Evolutionary conservation across 768 basidiomycete genomes (phyloP).

Genomic region (Tephrocybe sp.): DNA sequence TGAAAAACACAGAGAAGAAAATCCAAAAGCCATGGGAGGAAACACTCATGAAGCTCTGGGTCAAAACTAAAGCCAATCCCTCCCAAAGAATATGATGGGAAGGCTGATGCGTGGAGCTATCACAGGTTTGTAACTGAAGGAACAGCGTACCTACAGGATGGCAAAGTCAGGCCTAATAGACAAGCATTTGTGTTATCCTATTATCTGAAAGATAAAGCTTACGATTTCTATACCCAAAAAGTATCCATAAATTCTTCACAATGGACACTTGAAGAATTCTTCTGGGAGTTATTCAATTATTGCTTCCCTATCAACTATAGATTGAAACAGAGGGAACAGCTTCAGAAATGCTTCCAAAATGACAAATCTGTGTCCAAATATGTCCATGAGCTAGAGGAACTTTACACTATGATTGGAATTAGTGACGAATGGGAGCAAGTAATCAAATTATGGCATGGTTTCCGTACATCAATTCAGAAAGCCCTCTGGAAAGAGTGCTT

Average conservation of each 20-base stretch:
- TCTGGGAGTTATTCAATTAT: background rate
- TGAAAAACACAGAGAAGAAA: no score
- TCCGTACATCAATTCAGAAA: background rate
- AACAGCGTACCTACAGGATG: slow-evolving; percentile 18
- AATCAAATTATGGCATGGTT: slow-evolving; percentile 26
- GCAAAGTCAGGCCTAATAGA: slow-evolving; percentile 1
- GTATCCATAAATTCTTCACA: background rate
- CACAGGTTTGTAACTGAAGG: slow-evolving; percentile 20
- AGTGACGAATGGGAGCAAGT: slow-evolving; percentile 22
- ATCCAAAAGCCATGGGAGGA: no score
- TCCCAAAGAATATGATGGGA: slow-evolving; percentile 21
- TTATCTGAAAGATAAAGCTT: slow-evolving; percentile 6
- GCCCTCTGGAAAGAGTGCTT: slow-evolving; percentile 5
- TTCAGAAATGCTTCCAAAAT: background rate
- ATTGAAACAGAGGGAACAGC: background rate
- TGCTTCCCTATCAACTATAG: slow-evolving; percentile 2
- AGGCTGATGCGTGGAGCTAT: slow-evolving; percentile 12
- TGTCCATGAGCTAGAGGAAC: background rate
- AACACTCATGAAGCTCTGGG: background rate
- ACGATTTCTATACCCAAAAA: slow-evolving; percentile 3
- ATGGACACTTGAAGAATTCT: slow-evolving; percentile 3
- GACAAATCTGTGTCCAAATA: background rate
- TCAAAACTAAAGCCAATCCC: slow-evolving; percentile 14
- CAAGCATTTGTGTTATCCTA: slow-evolving; percentile 18
- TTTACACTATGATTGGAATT: background rate